Evolutionary conservation across 2,329 filamentous ascomycete species (phyloP).

Genomic region (Calonectria leucothoes): DNA sequence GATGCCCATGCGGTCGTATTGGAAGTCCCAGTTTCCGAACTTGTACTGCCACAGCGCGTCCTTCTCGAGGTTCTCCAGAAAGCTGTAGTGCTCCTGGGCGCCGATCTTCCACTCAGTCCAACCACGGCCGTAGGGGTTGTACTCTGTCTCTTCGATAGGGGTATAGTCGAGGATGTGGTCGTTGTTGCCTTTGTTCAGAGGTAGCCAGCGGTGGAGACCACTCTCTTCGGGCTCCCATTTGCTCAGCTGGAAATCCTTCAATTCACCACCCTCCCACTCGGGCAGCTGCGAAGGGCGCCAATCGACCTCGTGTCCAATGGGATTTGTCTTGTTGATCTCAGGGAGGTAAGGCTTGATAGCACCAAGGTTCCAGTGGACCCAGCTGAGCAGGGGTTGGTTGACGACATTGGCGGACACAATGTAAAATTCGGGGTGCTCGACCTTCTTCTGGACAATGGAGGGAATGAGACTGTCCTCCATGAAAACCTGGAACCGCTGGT

Average conservation of each 20-base stretch:
- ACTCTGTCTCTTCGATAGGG: constrained; percentile 61
- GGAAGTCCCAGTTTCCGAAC: constrained; percentile 61
- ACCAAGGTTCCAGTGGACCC: constrained; percentile 65
- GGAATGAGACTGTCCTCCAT: constrained; percentile 58
- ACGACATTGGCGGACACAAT: constrained; percentile 67
- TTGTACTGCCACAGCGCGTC: constrained; percentile 59
- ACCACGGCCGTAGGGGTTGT: constrained; percentile 57
- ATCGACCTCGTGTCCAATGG: constrained; percentile 34
- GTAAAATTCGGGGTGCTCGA: constrained; percentile 61
- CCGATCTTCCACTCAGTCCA: constrained; percentile 63
- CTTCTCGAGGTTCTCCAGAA: constrained; percentile 62
- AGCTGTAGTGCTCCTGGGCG: constrained; percentile 60
- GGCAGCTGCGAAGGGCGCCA: constrained; percentile 56
- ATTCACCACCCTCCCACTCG: constrained; percentile 42
- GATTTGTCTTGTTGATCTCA: constrained; percentile 48
- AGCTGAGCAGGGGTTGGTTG: constrained; percentile 65
- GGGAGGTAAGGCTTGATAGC: constrained; percentile 65
- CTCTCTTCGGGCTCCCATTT: constrained; percentile 50
- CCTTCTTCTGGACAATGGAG: constrained; percentile 63
- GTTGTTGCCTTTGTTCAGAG: constrained; percentile 45
- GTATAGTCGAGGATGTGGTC: constrained; percentile 55
- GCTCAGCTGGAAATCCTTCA: constrained; percentile 41
- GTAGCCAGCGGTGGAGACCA: constrained; percentile 63
- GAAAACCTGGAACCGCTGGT: constrained; percentile 43
- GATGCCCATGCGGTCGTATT: constrained; percentile 62